These are phyloP conservation scores for Hanseniaspora sp. DNA, from an alignment of 1,139 yeast genomes.

Conservation along the genomic window DNA sequence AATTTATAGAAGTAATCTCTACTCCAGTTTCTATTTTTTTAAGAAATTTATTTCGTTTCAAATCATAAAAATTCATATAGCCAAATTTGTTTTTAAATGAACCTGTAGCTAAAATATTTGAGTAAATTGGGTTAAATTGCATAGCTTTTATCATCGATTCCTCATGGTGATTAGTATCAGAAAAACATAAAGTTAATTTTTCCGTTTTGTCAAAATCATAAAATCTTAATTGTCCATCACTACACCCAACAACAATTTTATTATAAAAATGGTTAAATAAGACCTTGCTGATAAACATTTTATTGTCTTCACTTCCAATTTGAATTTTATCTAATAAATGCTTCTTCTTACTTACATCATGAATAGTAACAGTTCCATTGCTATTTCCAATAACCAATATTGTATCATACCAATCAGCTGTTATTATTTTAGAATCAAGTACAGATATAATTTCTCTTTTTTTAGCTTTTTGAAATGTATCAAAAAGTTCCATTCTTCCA, in stretches of 20 bases:
- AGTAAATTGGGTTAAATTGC: conserved; percentile 89
- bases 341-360: conserved; percentile 81
- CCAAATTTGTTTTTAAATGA: conserved; percentile 2
- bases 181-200: background rate
- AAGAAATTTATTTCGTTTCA: conserved; percentile 77
- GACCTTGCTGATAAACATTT: conserved; percentile 2
- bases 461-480: conserved; percentile 63
- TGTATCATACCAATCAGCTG: conserved; percentile 79
- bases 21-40: conserved; percentile 87
- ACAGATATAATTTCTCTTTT: conserved; percentile 70
- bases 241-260: conserved; percentile 1
- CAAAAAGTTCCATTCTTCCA: conserved; percentile 89
- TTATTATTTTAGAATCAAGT: conserved; percentile 63
- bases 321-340: conserved; percentile 44
- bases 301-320: background rate
- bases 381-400: conserved; percentile 73
- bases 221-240: conserved; percentile 5
- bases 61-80: conserved; percentile 82
- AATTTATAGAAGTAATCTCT: conserved; percentile 81
- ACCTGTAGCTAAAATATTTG: conserved; percentile 79
- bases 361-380: conserved; percentile 73
- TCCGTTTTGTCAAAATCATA: background rate
- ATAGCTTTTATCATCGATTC: conserved; percentile 48
- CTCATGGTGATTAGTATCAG: background rate
- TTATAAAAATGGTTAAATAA: background rate